Evolutionary conservation across 2,329 filamentous ascomycete genomes (phyloP), one percentile per base, ranked within the genome.

Genomic region (Ceratocystiopsis sp.): DNA sequence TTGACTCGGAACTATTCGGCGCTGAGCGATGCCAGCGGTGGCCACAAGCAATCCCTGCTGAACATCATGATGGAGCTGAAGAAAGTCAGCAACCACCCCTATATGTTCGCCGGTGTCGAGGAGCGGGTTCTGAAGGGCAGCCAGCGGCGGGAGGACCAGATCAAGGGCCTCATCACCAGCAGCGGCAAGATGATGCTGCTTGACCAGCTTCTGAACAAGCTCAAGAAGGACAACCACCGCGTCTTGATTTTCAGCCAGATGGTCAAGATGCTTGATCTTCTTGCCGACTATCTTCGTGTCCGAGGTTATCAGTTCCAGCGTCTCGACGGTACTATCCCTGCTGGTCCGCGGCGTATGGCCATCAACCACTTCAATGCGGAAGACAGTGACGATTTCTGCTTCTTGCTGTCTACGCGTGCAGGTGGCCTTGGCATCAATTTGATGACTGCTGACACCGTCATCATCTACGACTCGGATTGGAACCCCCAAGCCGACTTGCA

Each of bases 1-100:
- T 69, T 98, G 19, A 96, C 91, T 0, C 80, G 89, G 54, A 98
- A 98, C 57, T 98, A 98, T 55, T 78, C 86, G 29, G 91, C 89
- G 3, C 70, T 98, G 32, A 94, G 93, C 53, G 84, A 94, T 55
- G 89, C 86, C 38, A 79, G 80, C 38, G 84, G 77, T 47, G 91
- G 89, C 7, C 84, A 93, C 59, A 96, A 94, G 61, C 89, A 93
- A 51, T 96, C 89, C 0, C 65, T 98, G 14, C 67, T 98, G 49
- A 98, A 98, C 61, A 91, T 98, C 58, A 95, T 98, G 76, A 98
- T 98, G 91, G 91, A 98, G 60, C 62, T 98, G 55, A 98, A 98
- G 67, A 98, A 98, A 62, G 86, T 91, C 58, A 96, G 89, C 64
- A 98, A 98, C 55, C 91, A 98, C 57, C 89, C 91, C 1, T 93